Evolutionary conservation across 176 grass and related monocot species (phyloP), one percentile per base, ranked within the genome.

Genomic region (Lolium perenne): DNA sequence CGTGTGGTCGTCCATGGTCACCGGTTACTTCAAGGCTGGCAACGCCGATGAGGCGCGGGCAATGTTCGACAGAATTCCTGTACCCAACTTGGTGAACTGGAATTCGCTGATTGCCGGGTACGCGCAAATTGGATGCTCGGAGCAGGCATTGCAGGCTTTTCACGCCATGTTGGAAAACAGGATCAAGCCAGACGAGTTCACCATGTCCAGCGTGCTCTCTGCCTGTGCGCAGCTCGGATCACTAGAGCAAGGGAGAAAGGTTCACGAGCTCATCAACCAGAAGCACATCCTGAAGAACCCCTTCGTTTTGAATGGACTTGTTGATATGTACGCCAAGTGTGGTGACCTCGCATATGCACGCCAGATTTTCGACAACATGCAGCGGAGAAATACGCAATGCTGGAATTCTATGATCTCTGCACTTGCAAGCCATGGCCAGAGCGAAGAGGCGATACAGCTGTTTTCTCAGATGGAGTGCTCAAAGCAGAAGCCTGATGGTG

Each of bases 271-370:
- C 78, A 88, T 95, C 73, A 50, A 87, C 20, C 62, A 16, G 22
- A 84, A 62, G 29, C 86, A 26, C 67, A 95, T 95, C 77, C 81
- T 63, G 58, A 86, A 87, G 76, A 95, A 92, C 62, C 82, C 90
- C 48, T 92, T 92, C 70, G 80, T 95, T 71, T 9, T 92, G 71
- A 92, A 95, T 83, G 86, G 93, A 38, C 80, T 95, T 49, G 72
- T 95, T n/a, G 93, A 95, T 63, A 95, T 95, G 93, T 95, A 92
- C 6, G 88, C 88, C 48, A 92, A 95, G 60, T 95, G 93, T 23
- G 88, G 93, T 10, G 90, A 95, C 91, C 79, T 95, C 0, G 57
- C 62, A 10, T 47, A 66, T 1, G 90, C 93, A 1, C 84, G 21
- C 9, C 57, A 66, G 16, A 73, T 95, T 32, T 95, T 95, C 41